Evolutionary conservation across 2,329 filamentous ascomycete genomes (phyloP).

Genomic region (Plenodomus tracheiphilus): DNA sequence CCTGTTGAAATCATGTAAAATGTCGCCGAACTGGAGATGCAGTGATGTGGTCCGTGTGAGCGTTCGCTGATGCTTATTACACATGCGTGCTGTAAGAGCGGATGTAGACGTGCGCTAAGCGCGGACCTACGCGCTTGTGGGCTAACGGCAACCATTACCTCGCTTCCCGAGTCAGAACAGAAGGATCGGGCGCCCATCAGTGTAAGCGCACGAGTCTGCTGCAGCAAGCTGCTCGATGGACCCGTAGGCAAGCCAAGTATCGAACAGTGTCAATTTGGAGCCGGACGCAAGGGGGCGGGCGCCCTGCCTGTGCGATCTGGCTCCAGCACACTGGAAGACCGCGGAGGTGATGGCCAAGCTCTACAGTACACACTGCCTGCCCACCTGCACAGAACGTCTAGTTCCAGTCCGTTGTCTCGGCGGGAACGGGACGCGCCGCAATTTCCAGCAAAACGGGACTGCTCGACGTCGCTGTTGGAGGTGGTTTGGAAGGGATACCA

Average conservation of each 20-base stretch:
- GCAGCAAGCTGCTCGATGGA: background rate
- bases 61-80: too few relatives aligned
- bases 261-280: background rate
- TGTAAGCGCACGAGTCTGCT: background rate
- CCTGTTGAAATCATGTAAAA: too few relatives aligned
- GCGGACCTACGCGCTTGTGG: background rate
- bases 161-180: background rate
- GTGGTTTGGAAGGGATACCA: too few relatives aligned
- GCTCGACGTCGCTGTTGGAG: background rate
- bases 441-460: background rate
- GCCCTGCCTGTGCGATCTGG: background rate
- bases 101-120: background rate
- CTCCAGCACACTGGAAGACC: background rate
- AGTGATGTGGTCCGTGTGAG: too few relatives aligned
- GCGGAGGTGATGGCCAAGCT: background rate
- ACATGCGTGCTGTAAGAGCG: too few relatives aligned
- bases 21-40: too few relatives aligned
- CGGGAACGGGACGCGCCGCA: background rate
- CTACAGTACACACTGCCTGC: too few relatives aligned
- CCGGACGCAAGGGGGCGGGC: background rate
- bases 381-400: too few relatives aligned
- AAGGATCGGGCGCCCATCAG: background rate
- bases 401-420: background rate
- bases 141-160: background rate
- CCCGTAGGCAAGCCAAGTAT: background rate